Conservation (phyloP, 2,329 filamentous ascomycete species). For the Fusarium paranaense region DNA sequence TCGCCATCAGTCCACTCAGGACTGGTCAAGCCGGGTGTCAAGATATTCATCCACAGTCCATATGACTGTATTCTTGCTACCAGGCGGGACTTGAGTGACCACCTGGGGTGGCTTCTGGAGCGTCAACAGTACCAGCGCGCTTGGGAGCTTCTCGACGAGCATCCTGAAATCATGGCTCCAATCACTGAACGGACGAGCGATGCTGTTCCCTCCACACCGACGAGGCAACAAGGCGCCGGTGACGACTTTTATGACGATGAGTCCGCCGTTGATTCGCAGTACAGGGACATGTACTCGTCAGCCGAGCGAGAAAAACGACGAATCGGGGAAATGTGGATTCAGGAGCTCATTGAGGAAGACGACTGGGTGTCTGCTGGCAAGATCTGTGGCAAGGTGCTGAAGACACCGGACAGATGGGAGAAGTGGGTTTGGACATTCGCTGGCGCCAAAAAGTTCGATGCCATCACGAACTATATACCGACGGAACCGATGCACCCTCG, state of each 20-base stretch:
- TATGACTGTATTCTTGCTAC: slow-evolving; percentile 96
- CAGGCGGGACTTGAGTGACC: slow-evolving; percentile 86
- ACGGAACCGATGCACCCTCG: slow-evolving; percentile 81
- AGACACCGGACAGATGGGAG: slow-evolving; percentile 86
- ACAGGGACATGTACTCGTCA: slow-evolving; percentile 69
- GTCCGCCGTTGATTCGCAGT: slow-evolving; percentile 67
- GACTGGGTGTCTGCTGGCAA: slow-evolving; percentile 84
- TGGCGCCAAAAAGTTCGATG: slow-evolving; percentile 85
- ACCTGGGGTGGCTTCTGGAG: slow-evolving; percentile 86
- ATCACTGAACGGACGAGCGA: slow-evolving; percentile 55
- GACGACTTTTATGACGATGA: slow-evolving; percentile 82
- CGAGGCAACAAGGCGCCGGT: slow-evolving; percentile 52
- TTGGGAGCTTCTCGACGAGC: slow-evolving; percentile 89
- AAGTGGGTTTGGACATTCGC: slow-evolving; percentile 96
- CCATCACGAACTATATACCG: slow-evolving; percentile 88
- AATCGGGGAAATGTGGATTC: slow-evolving; percentile 93
- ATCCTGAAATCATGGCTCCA: slow-evolving; percentile 76
- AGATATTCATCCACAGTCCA: slow-evolving; percentile 95
- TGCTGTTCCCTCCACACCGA: slow-evolving; percentile 54
- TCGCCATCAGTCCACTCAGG: slow-evolving; percentile 62
- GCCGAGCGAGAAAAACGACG: slow-evolving; percentile 89
- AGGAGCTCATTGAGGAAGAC: slow-evolving; percentile 79
- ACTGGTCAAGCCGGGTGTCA: slow-evolving; percentile 66
- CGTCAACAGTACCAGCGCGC: slow-evolving; percentile 84
- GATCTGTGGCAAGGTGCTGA: slow-evolving; percentile 85